Percentiles rank a stretch among this genome's conserved stretches.
Conservation (phyloP, 352 stramenopile species). For the Globisporangium polare region DNA sequence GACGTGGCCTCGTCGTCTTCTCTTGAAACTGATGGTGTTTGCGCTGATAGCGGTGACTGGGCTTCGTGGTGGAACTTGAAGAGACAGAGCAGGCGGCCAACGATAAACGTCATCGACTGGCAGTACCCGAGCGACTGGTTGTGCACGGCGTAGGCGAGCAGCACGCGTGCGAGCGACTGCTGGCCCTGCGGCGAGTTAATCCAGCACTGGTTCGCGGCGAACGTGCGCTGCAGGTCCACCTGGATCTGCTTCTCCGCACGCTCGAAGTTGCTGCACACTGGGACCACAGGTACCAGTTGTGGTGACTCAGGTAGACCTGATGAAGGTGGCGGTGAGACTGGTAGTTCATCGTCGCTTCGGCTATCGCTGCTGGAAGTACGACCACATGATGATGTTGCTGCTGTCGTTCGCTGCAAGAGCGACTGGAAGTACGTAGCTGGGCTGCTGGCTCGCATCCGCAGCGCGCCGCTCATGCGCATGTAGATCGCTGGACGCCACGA, state of each 20-base stretch:
- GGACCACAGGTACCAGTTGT: not conserved
- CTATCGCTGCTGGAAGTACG: not conserved
- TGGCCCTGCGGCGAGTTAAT: slow-evolving; percentile 46
- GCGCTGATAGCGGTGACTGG: not conserved
- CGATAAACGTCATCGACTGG: slow-evolving; percentile 90
- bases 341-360: not conserved
- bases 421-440: slow-evolving; percentile 31
- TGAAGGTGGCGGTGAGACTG: slow-evolving; percentile 6
- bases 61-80: slow-evolving; percentile 19
- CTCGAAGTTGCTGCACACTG: slow-evolving; percentile 23
- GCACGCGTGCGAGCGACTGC: slow-evolving; percentile 49
- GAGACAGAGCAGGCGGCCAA: slow-evolving; percentile 65
- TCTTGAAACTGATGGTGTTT: not conserved
- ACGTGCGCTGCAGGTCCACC: slow-evolving; percentile 66
- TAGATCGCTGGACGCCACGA: slow-evolving; percentile 39
- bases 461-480: slow-evolving; percentile 39
- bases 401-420: slow-evolving; percentile 17
- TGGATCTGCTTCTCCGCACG: slow-evolving; percentile 47
- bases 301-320: not conserved
- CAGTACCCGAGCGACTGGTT: slow-evolving; percentile 83
- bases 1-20: not conserved
- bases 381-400: not conserved
- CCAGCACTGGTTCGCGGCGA: slow-evolving; percentile 63
- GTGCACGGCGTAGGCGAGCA: slow-evolving; percentile 77
- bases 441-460: slow-evolving; percentile 16